phyloP scores from a whole-genome alignment of 805 yeast species.

The Lachancea waltii region DNA sequence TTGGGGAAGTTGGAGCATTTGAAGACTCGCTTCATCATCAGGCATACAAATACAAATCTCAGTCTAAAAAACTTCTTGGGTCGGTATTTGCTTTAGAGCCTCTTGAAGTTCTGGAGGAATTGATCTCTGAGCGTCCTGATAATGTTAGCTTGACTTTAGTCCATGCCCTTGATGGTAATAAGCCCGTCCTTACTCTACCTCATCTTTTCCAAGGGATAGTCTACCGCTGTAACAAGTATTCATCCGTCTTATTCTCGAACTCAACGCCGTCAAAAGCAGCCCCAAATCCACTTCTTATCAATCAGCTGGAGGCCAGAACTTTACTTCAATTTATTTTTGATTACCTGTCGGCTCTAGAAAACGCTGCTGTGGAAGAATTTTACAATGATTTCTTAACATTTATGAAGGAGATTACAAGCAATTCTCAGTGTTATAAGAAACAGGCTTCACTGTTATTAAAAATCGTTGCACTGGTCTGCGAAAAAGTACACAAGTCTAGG shows the following conservation, averaged over 20 bases:
- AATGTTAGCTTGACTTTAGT: constrained; percentile 31
- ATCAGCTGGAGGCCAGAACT: constrained; percentile 39
- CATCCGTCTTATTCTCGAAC: constrained; percentile 20
- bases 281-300: constrained; percentile 39
- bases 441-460: constrained; percentile 49
- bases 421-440: constrained; percentile 40
- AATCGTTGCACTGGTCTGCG: constrained; percentile 45
- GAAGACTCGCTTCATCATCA: constrained; percentile 39
- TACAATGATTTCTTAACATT: constrained; percentile 56
- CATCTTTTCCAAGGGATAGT: constrained; percentile 43
- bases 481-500: constrained; percentile 51
- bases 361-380: constrained; percentile 73
- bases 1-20: constrained; percentile 7
- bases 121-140: constrained; percentile 38
- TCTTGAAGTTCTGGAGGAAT: constrained; percentile 60
- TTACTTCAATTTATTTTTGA: constrained; percentile 48
- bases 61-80: constrained; percentile 60
- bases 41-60: constrained; percentile 58
- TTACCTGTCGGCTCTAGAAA: constrained; percentile 62
- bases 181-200: constrained; percentile 69
- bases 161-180: constrained; percentile 77
- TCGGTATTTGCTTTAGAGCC: constrained; percentile 62
- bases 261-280: constrained; percentile 6
- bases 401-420: constrained; percentile 50
- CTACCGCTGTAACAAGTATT: constrained; percentile 21